Evolutionary conservation across 768 basidiomycete genomes (phyloP).

Genomic region (Austroboletus eburneus): DNA sequence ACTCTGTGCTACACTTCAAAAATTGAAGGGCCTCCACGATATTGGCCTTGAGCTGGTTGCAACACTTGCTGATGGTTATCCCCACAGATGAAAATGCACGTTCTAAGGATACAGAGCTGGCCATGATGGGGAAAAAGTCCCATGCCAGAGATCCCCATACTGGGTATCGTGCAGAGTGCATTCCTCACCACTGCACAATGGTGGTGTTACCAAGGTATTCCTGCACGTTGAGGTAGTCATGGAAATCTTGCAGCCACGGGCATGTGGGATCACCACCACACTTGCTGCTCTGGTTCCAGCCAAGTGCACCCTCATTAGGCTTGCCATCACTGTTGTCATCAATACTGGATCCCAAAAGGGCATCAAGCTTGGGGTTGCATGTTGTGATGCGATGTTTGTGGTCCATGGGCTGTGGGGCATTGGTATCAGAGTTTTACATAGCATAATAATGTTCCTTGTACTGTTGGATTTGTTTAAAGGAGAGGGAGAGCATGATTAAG

Average conservation of each 20-base stretch:
- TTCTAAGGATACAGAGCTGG: conserved; percentile 1
- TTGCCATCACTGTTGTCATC: neutral
- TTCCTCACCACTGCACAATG: conserved; percentile 7
- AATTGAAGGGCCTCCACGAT: too few species aligned
- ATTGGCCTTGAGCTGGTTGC: too few species aligned
- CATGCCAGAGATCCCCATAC: conserved; percentile 3
- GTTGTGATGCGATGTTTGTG: conserved; percentile 1
- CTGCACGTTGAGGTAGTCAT: conserved; percentile 3
- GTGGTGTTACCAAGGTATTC: conserved; percentile 1
- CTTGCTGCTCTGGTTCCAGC: neutral
- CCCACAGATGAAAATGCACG: too few species aligned
- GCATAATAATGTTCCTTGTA: too few species aligned
- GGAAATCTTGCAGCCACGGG: conserved; percentile 7
- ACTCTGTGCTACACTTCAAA: too few species aligned
- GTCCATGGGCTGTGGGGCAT: too few species aligned
- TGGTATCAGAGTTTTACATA: too few species aligned
- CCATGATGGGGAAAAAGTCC: conserved; percentile 7
- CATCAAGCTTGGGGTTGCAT: neutral
- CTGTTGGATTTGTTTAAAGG: too few species aligned
- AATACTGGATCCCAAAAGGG: neutral
- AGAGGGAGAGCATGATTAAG: too few species aligned
- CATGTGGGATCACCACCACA: neutral
- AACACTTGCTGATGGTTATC: too few species aligned
- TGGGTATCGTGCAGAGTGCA: neutral
- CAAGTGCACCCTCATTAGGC: neutral